Base-by-base conservation (phyloP, 2,329 filamentous ascomycete genomes). In the Fusarium sp. region DNA sequence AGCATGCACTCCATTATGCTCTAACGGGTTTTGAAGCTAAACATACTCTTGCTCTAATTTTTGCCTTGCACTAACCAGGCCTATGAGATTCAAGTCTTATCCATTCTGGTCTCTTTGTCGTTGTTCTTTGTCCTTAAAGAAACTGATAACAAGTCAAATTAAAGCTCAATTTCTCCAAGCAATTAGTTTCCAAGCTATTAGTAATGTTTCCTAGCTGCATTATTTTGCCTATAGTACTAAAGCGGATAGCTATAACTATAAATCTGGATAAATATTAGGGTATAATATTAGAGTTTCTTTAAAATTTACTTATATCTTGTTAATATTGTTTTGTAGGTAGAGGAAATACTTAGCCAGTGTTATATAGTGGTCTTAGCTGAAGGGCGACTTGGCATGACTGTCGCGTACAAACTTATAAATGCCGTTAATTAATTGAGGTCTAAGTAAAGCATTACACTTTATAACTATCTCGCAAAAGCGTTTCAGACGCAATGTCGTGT, bases 211-310 rank as follows among this genome's bases (percentile, higher is more conserved):
- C 25, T 9, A 25, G 25, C 25, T 9, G 25, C 25, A 25, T 25
- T 9, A 9, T 25, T 25, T 25, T 9, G 25, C 8, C n/a, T n/a
- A n/a, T n/a, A n/a, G n/a, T n/a, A n/a, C n/a, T n/a, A n/a, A 64
- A 64, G 11, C 59, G 59, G 11, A 64, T 64, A 9, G 61, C 61
- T 5, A 59, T 59, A 8, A 64, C n/a, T 52, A 64, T 64, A 20
- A 64, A 58, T 14, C 61, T 64, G 11, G 10, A n/a, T n/a, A 6
- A 1, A 3, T 6, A 10, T 63, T 17, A 63, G 35, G 15, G 7
- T 9, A 1, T 18, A 3, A 2, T 7, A 6, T 14, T 6, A 9
- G 6, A 4, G 0, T 4, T 2, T 0, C 10, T 2, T 3, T 20
- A 6, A n/a, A 10, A 3, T n/a, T 1, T 2, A 39, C 61, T 29